Percentiles rank a stretch among this genome's conserved stretches.
Evolutionary conservation across 805 yeast species (phyloP).

Genomic region (Saturnispora mendoncae): DNA sequence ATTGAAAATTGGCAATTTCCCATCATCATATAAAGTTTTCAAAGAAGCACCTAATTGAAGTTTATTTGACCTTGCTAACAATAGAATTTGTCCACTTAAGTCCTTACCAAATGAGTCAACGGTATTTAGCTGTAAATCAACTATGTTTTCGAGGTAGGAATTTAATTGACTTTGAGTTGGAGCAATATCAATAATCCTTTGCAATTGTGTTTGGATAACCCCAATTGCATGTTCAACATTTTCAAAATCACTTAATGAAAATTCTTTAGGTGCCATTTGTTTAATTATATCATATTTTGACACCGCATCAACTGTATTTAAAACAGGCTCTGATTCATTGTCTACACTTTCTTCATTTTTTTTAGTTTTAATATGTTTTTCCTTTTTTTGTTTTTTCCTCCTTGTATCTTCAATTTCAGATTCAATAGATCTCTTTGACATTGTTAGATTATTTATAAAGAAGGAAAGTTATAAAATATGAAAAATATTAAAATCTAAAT

Average conservation of each 20-base stretch:
- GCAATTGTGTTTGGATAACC: constrained; percentile 43
- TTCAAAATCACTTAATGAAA: constrained; percentile 12
- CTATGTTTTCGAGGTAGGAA: constrained; percentile 19
- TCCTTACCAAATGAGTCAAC: constrained; percentile 9
- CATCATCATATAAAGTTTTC: constrained; percentile 42
- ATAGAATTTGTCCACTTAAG: constrained; percentile 36
- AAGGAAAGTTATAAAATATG: background rate
- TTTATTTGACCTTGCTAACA: constrained; percentile 44
- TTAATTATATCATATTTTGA: constrained; percentile 5
- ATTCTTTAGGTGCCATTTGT: background rate
- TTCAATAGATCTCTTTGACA: background rate
- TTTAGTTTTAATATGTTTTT: constrained; percentile 6
- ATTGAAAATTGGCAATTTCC: constrained; percentile 45
- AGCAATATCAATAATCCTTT: constrained; percentile 43
- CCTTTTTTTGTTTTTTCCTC: constrained; percentile 6
- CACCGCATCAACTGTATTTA: background rate
- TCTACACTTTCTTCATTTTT: constrained; percentile 2
- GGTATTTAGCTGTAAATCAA: constrained; percentile 1
- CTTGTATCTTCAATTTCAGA: constrained; percentile 6
- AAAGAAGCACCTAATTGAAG: constrained; percentile 52
- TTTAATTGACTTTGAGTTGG: constrained; percentile 42
- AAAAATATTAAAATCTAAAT: constrained; percentile 8
- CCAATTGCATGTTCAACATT: constrained; percentile 44
- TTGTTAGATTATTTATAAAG: background rate
- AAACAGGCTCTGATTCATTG: constrained; percentile 3